Conservation (phyloP, 331 rosid genomes). For the Phaseolus coccineus region DNA sequence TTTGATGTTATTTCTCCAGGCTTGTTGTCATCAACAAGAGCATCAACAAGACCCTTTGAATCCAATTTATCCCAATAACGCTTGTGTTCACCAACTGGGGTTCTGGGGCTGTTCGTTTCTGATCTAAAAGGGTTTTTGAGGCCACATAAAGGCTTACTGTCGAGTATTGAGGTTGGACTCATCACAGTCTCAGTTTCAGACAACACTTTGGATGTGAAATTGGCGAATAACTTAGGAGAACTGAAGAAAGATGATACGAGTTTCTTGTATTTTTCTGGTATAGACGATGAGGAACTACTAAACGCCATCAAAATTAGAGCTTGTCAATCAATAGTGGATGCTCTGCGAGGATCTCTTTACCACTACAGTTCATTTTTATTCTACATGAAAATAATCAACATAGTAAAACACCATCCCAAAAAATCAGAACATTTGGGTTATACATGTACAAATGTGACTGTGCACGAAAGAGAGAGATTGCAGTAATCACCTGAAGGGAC, state of each 20-base stretch:
- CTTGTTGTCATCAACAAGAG: conserved; percentile 56
- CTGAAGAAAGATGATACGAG: conserved; percentile 59
- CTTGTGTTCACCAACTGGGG: conserved; percentile 46
- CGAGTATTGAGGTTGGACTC: conserved; percentile 87
- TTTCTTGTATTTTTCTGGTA: conserved; percentile 49
- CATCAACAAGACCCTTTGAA: conserved; percentile 71
- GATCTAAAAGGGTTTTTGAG: conserved; percentile 62
- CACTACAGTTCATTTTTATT: conserved; percentile 25
- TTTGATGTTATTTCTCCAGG: conserved; percentile 39
- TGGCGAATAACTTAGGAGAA: conserved; percentile 62
- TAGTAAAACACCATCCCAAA: background rate
- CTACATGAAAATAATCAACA: background rate
- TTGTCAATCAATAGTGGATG: conserved; percentile 2
- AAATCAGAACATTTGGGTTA: background rate
- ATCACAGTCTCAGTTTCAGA: conserved; percentile 60
- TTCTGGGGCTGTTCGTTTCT: conserved; percentile 57
- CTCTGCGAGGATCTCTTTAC: conserved; percentile 40
- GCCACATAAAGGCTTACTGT: conserved; percentile 56
- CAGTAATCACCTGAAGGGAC: conserved; percentile 32
- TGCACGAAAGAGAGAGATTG: background rate
- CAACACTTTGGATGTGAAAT: conserved; percentile 51
- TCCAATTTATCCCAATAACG: conserved; percentile 68
- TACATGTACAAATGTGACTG: background rate
- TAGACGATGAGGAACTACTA: conserved; percentile 48
- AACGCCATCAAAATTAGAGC: conserved; percentile 57